Conservation (phyloP, 2,329 filamentous ascomycete genomes). For the Karstenula rhodostoma region DNA sequence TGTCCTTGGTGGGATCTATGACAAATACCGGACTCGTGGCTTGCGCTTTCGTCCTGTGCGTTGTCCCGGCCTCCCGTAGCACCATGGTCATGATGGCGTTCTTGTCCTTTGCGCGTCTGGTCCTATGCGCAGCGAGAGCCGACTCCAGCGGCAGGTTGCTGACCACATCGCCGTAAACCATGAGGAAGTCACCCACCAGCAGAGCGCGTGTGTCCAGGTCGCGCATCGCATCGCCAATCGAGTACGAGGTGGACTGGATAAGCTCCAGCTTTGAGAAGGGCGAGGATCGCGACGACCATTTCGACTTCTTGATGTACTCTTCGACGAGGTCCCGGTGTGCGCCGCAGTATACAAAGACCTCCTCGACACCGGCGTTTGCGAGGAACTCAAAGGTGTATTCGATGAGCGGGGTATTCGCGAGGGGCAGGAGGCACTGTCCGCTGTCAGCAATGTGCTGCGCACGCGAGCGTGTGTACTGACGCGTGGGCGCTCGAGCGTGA, state of each 20-base stretch:
- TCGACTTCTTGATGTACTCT: slow-evolving; percentile 80
- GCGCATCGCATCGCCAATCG: slow-evolving; percentile 91
- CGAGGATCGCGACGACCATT: slow-evolving; percentile 75
- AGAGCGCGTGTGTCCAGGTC: slow-evolving; percentile 87
- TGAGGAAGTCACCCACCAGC: slow-evolving; percentile 88
- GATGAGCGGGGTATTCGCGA: slow-evolving; percentile 93
- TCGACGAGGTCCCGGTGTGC: slow-evolving; percentile 88
- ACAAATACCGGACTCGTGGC: slow-evolving; percentile 84
- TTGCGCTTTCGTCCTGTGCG: slow-evolving; percentile 79
- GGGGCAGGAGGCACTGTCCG: slow-evolving; percentile 82
- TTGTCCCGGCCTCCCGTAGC: slow-evolving; percentile 76
- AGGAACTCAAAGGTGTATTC: slow-evolving; percentile 98
- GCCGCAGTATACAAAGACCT: slow-evolving; percentile 91
- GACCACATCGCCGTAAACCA: slow-evolving; percentile 92
- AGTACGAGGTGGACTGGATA: slow-evolving; percentile 85
- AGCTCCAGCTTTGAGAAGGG: slow-evolving; percentile 85
- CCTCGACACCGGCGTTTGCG: slow-evolving; percentile 91
- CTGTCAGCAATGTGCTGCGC: slow-evolving; percentile 29
- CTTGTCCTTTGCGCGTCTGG: slow-evolving; percentile 81
- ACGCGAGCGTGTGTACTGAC: slow-evolving; percentile 59
- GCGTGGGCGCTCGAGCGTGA: slow-evolving; percentile 87
- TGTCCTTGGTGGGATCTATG: slow-evolving; percentile 78
- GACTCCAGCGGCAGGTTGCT: slow-evolving; percentile 86
- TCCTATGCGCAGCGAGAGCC: slow-evolving; percentile 79
- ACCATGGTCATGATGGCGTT: slow-evolving; percentile 99